A percentile compares a stretch with the other conserved stretches of the same genome.
Conservation (phyloP, 495 filamentous ascomycete genomes). For the Pseudomonodictys pantanalensis region DNA sequence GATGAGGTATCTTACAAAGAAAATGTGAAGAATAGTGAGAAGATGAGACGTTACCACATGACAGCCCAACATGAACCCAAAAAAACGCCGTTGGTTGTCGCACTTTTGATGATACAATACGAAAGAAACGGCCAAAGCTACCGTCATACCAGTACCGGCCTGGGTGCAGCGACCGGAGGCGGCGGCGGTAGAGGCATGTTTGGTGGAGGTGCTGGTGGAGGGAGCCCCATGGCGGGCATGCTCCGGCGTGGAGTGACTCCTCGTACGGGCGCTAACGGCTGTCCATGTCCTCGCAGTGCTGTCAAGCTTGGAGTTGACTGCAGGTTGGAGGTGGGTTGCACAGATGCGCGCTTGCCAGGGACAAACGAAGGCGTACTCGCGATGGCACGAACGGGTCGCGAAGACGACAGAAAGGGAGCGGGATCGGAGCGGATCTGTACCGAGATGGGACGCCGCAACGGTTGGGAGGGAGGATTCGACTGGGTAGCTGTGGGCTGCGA, state of each 20-base stretch:
- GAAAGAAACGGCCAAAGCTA: neutral
- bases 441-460: constrained; percentile 36
- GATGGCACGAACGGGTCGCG: constrained; percentile 18
- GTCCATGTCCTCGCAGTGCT: constrained; percentile 7
- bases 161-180: constrained; percentile 8
- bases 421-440: constrained; percentile 39
- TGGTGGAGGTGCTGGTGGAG: constrained; percentile 39
- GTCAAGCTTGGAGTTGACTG: neutral
- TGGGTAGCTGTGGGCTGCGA: neutral
- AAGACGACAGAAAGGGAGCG: constrained; percentile 38
- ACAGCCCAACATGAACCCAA: neutral
- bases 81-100: neutral
- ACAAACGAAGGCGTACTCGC: constrained; percentile 26
- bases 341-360: constrained; percentile 19
- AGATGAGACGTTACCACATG: too few relatives aligned
- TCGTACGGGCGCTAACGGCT: neutral
- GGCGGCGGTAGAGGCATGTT: constrained; percentile 38
- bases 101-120: neutral
- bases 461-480: constrained; percentile 9
- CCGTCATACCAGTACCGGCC: constrained; percentile 2
- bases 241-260: constrained; percentile 18
- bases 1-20: too few relatives aligned
- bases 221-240: constrained; percentile 36
- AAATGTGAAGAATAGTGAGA: too few relatives aligned
- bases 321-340: neutral